Evolutionary conservation across 1,284 basidiomycete genomes (phyloP).

Genomic region (Leccinum solheimii): DNA sequence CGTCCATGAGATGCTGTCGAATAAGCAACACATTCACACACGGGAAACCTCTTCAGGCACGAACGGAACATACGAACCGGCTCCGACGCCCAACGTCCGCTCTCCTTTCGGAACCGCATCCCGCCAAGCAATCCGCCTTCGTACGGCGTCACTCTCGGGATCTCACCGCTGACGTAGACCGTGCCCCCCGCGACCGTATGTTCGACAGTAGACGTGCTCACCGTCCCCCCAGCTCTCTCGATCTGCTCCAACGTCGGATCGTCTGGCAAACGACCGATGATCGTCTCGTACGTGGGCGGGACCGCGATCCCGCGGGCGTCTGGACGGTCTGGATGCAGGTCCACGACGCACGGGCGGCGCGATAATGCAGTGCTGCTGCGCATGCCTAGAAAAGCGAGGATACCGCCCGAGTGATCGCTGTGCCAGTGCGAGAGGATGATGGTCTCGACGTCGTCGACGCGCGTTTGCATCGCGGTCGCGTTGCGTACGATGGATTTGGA

Average conservation of each 20-base stretch:
- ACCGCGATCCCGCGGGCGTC: constrained; percentile 72
- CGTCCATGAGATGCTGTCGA: constrained; percentile 72
- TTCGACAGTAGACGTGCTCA: constrained; percentile 56
- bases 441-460: constrained; percentile 55
- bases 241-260: constrained; percentile 77
- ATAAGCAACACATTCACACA: not conserved
- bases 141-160: constrained; percentile 66
- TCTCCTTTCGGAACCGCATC: constrained; percentile 59
- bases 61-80: constrained; percentile 43
- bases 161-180: constrained; percentile 78
- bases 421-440: constrained; percentile 84
- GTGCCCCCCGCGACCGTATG: constrained; percentile 63
- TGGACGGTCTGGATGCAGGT: constrained; percentile 76
- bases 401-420: constrained; percentile 76
- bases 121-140: constrained; percentile 70
- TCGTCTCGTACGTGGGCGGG: constrained; percentile 53
- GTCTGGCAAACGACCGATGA: constrained; percentile 58
- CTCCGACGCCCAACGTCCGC: constrained; percentile 57
- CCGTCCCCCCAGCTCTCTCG: constrained; percentile 49
- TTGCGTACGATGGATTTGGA: constrained; percentile 70
- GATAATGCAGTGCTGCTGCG: constrained; percentile 28
- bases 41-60: not conserved
- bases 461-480: constrained; percentile 57
- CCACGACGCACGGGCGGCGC: constrained; percentile 47
- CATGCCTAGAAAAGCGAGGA: constrained; percentile 59